Conservation (phyloP, 805 yeast species). For the Suhomyces kilbournensis region DNA sequence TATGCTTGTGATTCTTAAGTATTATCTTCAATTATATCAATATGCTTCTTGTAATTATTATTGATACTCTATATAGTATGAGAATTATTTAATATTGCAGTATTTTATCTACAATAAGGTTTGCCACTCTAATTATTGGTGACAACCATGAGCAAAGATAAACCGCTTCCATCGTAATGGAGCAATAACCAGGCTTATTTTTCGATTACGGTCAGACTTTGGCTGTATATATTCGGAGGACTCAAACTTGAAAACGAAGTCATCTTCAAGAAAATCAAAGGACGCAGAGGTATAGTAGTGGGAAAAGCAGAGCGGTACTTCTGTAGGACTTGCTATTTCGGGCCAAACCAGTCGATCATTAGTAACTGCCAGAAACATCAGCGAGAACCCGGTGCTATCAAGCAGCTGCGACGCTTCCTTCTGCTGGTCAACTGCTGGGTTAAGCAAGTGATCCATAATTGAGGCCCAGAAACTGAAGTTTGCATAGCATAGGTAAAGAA, state of each 20-base stretch:
- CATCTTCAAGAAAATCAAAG: not conserved
- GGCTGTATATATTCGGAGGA: not conserved
- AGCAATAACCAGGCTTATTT: not conserved
- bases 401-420: not conserved
- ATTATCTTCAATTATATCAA: too few species aligned
- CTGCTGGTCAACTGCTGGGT: not conserved
- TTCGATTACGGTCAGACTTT: not conserved
- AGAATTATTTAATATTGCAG: not conserved
- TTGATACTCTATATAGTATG: not conserved
- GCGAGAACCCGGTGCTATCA: not conserved
- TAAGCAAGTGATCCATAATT: not conserved
- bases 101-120: not conserved
- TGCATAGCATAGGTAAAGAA: not conserved
- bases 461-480: not conserved
- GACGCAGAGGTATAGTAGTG: not conserved
- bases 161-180: not conserved
- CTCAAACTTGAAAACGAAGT: not conserved
- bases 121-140: not conserved
- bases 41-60: too few species aligned
- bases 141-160: not conserved
- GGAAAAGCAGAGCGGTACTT: not conserved
- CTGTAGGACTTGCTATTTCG: not conserved
- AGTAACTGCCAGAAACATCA: not conserved
- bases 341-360: not conserved
- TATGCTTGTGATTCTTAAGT: too few species aligned